phyloP scores from a whole-genome alignment of 306 rosid genomes.

The Trifolium fragiferum region DNA sequence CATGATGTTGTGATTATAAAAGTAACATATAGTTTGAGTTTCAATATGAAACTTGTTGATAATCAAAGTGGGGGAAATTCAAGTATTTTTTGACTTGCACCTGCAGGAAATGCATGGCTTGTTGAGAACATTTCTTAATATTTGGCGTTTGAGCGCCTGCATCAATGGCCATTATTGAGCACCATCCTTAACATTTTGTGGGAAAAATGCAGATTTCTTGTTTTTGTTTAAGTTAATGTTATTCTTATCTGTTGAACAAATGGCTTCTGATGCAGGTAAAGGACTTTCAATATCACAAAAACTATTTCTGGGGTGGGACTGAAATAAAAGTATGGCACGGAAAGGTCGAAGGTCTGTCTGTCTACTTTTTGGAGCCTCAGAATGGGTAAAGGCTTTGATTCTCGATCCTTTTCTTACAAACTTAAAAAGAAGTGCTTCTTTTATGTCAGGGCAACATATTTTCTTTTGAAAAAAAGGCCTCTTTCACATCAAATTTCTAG shows the following conservation, averaged over 20 bases:
- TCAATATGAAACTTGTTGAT: slow-evolving; percentile 26
- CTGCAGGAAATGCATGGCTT: slow-evolving; percentile 23
- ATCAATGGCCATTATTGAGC: slow-evolving; percentile 20
- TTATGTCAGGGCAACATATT: slow-evolving; percentile 2
- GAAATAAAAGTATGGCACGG: slow-evolving; percentile 95
- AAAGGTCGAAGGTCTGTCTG: slow-evolving; percentile 91
- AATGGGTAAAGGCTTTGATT: slow-evolving; percentile 68
- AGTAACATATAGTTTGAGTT: slow-evolving; percentile 14
- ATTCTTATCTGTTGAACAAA: slow-evolving; percentile 22
- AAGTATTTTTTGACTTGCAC: slow-evolving; percentile 25
- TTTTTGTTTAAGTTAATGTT: slow-evolving; percentile 27
- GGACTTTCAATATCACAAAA: slow-evolving; percentile 59
- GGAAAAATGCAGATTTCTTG: slow-evolving; percentile 30
- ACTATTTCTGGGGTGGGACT: slow-evolving; percentile 80
- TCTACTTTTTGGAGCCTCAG: slow-evolving; percentile 95
- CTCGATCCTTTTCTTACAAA: slow-evolving; percentile 17
- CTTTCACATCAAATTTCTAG: slow-evolving; percentile 28
- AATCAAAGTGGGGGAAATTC: not conserved
- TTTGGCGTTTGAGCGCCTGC: slow-evolving; percentile 26
- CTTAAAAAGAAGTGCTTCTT: not conserved
- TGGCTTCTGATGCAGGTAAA: slow-evolving; percentile 70
- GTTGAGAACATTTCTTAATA: slow-evolving; percentile 23
- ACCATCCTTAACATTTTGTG: slow-evolving; percentile 31
- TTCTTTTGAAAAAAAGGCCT: slow-evolving; percentile 5
- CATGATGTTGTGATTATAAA: slow-evolving; percentile 25